Evolutionary conservation across 495 filamentous ascomycete genomes (phyloP), one percentile per base, ranked within the genome.

Genomic region (Hypoxylon fragiforme): DNA sequence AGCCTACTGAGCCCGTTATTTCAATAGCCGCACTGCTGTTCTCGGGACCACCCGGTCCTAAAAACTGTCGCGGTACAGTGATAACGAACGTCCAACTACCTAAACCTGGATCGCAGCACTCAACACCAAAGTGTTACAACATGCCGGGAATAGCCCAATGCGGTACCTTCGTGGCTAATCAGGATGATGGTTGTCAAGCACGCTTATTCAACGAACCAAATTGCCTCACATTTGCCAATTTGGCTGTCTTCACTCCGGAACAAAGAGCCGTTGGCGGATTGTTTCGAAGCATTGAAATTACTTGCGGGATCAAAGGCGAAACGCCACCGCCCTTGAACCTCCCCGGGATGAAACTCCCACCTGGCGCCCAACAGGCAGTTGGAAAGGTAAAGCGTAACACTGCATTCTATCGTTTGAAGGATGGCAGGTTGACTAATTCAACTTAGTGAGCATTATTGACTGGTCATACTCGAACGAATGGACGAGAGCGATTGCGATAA

Each of bases 191-290:
- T 1, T 75, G 72, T 46, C 59, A 74, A 54, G 73, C 67, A 18
- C 63, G 66, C 22, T 38, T 75, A n/a, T 75, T 75, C 26, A 60
- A 63, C 32, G 70, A 75, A 51, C 57, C 51, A 1, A 62, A 64
- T 7, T 75, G 73, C 32, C 24, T 49, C 11, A 60, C 62, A 42
- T 75, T 67, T 37, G 44, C 68, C 28, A 75, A 74, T 36, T 63
- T 73, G 3, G 73, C 69, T 20, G 73, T 75, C 2, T 75, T 75
- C 21, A 54, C 65, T 1, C 70, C 70, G 2, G 71, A 74, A 55
- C 28, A 54, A 2, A 51, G 66, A 21, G 64, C 67, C 5, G 56
- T 74, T 0, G 73, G 71, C 0, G 73, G 73, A 11, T 19, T 50
- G 3, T 58, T 73, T 34, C 50, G 71, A 36, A 75, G 73, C 26